These are phyloP conservation scores for Taiwanofungus camphoratus DNA, from an alignment of 1,284 basidiomycete genomes.

Conservation along the genomic window DNA sequence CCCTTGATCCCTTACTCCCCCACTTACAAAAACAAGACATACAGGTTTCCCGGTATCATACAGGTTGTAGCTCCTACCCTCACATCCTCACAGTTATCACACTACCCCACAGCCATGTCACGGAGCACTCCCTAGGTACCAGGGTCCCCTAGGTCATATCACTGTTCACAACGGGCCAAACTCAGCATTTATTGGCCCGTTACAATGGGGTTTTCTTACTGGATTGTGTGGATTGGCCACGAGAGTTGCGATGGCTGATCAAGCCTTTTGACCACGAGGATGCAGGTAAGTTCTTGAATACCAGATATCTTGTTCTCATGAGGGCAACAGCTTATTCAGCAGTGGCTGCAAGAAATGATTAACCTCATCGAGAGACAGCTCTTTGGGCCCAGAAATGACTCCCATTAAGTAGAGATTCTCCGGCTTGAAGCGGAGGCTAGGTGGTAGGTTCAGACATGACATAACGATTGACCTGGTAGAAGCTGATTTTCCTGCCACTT, in stretches of 20 bases:
- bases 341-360: constrained; percentile 32
- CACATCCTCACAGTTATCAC: no score
- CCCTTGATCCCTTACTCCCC: no score
- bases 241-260: constrained; percentile 21
- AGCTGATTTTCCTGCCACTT: constrained; percentile 12
- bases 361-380: constrained; percentile 28
- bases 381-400: constrained; percentile 30
- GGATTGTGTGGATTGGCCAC: constrained; percentile 29
- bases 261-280: constrained; percentile 22
- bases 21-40: no score
- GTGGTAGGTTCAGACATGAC: constrained; percentile 26
- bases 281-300: constrained; percentile 23
- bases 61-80: no score
- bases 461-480: constrained; percentile 17
- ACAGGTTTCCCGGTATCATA: no score
- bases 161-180: no score
- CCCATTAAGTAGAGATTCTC: constrained; percentile 26
- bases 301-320: constrained; percentile 27
- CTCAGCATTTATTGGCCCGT: no score
- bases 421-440: constrained; percentile 20
- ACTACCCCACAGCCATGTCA: no score
- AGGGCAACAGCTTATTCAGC: constrained; percentile 26
- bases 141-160: no score
- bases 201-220: no score
- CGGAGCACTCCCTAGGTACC: no score